Evolutionary conservation across 306 rosid genomes (phyloP), one percentile per base, ranked within the genome.

Genomic region (Ammopiptanthus mongolicus): DNA sequence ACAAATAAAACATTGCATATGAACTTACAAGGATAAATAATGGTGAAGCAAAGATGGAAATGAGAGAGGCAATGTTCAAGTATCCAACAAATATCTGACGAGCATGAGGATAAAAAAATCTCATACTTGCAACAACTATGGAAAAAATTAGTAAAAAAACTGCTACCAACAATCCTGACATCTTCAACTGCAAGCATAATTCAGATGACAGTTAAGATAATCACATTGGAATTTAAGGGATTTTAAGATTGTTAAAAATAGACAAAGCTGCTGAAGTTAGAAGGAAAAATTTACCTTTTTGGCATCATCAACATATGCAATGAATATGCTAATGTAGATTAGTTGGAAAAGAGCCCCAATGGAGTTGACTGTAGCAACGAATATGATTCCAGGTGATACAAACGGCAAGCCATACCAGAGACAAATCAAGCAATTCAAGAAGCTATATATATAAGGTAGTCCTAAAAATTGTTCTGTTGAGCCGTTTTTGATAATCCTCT

Each of bases 11-110:
- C 33, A 55, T 22, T 22, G 15, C 3, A 55, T 6, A 69, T 28
- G 29, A 62, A 84, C 85, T 69, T 74, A 81, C 88, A 53, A 84
- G 81, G 61, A 84, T 50, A 22, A 81, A 73, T 50, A 84, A 58
- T 2, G 85, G 88, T 3, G 85, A 81, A 63, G 85, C 88, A 69
- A 81, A 81, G 85, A 84, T 84, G 56, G 83, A 74, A 65, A 78
- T 77, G 21, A 84, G 85, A 1, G 88, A 73, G 59, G 64, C 75
- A 47, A 81, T 68, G 64, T 85, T 81, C 72, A 84, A 41, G 21
- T 33, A 69, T 11, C 85, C 85, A 3, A 81, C 78, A 8, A 84
- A 80, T 8, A 7, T 13, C 64, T 70, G 79, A 41, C 88, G 59
- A 6, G n/a, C 5, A 3, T 61, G 19, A 36, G 64, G 53, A 29